These are phyloP conservation scores for Sporothrix brasiliensis DNA, from an alignment of 2,329 filamentous ascomycete species.

Conservation along the genomic window DNA sequence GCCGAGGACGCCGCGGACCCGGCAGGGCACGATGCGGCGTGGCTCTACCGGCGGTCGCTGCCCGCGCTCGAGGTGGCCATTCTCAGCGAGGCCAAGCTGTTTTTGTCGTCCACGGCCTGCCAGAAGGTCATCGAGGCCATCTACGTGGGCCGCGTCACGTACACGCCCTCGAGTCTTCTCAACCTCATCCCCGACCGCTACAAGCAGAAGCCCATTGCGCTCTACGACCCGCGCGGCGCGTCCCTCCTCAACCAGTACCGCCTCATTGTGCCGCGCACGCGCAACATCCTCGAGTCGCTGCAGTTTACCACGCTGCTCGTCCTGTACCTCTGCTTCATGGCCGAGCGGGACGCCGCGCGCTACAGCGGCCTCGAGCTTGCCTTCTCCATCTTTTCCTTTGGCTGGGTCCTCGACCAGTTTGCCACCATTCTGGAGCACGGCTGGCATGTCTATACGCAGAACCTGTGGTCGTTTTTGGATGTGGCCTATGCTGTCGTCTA, in stretches of 20 bases:
- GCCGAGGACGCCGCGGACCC: background rate
- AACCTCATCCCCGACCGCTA: slow-evolving; percentile 85
- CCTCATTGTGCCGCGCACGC: slow-evolving; percentile 76
- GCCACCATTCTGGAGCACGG: slow-evolving; percentile 76
- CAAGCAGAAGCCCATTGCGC: slow-evolving; percentile 77
- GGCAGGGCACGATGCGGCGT: slow-evolving; percentile 47
- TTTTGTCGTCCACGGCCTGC: slow-evolving; percentile 75
- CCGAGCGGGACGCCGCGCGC: slow-evolving; percentile 60
- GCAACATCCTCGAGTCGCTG: slow-evolving; percentile 72
- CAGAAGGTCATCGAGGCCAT: slow-evolving; percentile 83
- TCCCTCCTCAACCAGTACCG: slow-evolving; percentile 83
- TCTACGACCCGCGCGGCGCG: slow-evolving; percentile 76
- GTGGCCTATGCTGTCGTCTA: slow-evolving; percentile 77
- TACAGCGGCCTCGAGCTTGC: slow-evolving; percentile 63
- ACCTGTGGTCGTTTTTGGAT: slow-evolving; percentile 86
- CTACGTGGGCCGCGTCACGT: slow-evolving; percentile 77
- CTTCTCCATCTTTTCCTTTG: slow-evolving; percentile 74
- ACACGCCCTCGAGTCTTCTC: slow-evolving; percentile 79
- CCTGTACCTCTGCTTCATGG: slow-evolving; percentile 74
- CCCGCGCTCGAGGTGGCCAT: slow-evolving; percentile 83
- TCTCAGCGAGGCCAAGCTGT: slow-evolving; percentile 76
- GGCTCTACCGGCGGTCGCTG: slow-evolving; percentile 61
- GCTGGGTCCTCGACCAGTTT: slow-evolving; percentile 78
- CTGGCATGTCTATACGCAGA: slow-evolving; percentile 80
- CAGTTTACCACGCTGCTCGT: slow-evolving; percentile 72